Evolutionary conservation across 2,329 filamentous ascomycete genomes (phyloP).

Genomic region (Colletotrichum falcatum): DNA sequence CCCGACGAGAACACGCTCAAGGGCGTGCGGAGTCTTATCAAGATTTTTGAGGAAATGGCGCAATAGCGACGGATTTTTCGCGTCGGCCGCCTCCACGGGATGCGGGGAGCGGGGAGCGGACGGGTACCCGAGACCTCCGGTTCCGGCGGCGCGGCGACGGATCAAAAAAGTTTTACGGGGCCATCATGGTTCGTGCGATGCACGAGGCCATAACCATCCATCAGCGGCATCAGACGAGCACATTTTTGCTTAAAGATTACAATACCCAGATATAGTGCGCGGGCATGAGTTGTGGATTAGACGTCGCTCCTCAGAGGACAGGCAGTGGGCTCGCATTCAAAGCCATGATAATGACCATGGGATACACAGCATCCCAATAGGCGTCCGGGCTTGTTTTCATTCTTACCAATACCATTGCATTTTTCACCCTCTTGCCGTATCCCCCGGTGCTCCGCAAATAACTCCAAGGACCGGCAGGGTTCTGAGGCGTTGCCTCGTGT

Average conservation of each 20-base stretch:
- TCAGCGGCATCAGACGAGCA: conserved; percentile 32
- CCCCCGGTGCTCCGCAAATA: neutral
- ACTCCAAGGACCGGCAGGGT: neutral
- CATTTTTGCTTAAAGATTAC: conserved; percentile 20
- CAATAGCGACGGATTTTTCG: conserved; percentile 38
- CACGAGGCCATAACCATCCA: neutral
- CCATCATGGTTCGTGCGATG: conserved; percentile 23
- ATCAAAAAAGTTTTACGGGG: conserved; percentile 14
- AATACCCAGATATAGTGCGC: conserved; percentile 38
- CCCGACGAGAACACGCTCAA: conserved; percentile 86
- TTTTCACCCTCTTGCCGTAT: neutral
- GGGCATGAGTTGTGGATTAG: conserved; percentile 32
- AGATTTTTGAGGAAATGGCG: conserved; percentile 77
- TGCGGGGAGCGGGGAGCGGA: conserved; percentile 8
- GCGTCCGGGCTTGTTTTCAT: conserved; percentile 28
- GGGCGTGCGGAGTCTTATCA: conserved; percentile 78
- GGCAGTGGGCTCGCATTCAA: conserved; percentile 27
- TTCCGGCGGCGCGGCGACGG: conserved; percentile 7
- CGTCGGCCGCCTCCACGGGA: conserved; percentile 13
- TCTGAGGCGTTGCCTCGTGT: neutral
- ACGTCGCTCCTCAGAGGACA: conserved; percentile 34
- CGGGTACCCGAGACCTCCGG: conserved; percentile 8
- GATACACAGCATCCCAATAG: conserved; percentile 31
- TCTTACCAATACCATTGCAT: conserved; percentile 23
- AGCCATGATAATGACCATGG: conserved; percentile 37